Conservation (phyloP, 345 rosid genomes). For the Gynandropsis gynandra region DNA sequence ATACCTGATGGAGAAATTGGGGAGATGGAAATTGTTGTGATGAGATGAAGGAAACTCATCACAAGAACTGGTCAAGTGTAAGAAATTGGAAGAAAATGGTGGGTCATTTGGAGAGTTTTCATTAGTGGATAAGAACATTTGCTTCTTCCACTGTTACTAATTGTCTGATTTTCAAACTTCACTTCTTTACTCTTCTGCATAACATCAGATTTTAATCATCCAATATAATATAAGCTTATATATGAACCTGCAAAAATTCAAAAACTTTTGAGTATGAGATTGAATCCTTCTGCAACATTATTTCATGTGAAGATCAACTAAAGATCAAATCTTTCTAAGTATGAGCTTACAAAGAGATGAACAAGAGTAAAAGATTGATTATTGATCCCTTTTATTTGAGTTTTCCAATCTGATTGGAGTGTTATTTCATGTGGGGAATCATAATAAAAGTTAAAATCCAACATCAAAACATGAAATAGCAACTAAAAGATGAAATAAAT, state of each 20-base stretch:
- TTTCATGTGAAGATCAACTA: constrained; percentile 47
- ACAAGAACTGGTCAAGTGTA: constrained; percentile 16
- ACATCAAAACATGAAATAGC: constrained; percentile 4
- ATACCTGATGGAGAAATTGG: constrained; percentile 86
- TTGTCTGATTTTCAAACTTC: constrained; percentile 17
- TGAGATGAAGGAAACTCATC: constrained; percentile 27
- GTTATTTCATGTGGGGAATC: constrained; percentile 30
- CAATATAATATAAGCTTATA: too few species aligned
- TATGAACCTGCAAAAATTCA: constrained; percentile 12
- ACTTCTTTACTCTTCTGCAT: constrained; percentile 56
- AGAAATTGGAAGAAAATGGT: constrained; percentile 34
- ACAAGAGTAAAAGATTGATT: constrained; percentile 14
- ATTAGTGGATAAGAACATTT: constrained; percentile 74
- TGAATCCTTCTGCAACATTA: constrained; percentile 29
- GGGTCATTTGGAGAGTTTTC: constrained; percentile 61
- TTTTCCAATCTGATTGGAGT: constrained; percentile 25
- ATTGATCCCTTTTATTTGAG: not conserved
- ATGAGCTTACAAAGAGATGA: constrained; percentile 22
- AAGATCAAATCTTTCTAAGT: constrained; percentile 21
- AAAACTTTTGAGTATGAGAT: too few species aligned
- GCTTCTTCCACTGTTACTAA: constrained; percentile 39
- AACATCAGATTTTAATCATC: constrained; percentile 26
- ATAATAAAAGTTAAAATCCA: constrained; percentile 13
- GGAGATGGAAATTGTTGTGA: constrained; percentile 48
- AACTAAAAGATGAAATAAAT: constrained; percentile 4